Evolutionary conservation across 108 stramenopile genomes (phyloP).

Genomic region (Nannochloropsis gaditana): DNA sequence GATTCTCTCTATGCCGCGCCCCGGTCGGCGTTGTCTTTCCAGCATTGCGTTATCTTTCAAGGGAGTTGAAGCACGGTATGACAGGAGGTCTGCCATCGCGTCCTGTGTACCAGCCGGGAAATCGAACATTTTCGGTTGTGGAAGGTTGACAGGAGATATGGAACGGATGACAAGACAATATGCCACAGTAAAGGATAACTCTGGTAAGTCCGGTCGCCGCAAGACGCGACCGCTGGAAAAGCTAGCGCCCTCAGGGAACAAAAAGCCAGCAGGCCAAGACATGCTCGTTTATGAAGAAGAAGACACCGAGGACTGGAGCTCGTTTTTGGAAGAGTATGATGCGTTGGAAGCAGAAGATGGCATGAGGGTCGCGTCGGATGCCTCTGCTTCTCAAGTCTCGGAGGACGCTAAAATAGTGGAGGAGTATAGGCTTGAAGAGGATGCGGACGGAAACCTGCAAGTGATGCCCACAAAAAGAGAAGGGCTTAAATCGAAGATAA

Average conservation of each 20-base stretch:
- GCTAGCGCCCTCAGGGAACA: not conserved
- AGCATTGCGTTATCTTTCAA: too few relatives aligned
- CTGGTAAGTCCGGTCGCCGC: not conserved
- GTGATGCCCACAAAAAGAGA: not conserved
- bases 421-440: slow-evolving; percentile 5
- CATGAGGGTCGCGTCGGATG: not conserved
- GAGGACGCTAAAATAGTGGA: not conserved
- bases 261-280: not conserved
- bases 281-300: not conserved
- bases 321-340: slow-evolving; percentile 15
- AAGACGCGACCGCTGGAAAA: not conserved
- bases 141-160: too few relatives aligned
- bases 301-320: not conserved
- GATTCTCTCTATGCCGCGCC: too few relatives aligned
- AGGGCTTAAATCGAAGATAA: not conserved
- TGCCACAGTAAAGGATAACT: not conserved
- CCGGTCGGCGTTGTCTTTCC: too few relatives aligned
- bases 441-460: not conserved
- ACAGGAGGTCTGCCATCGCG: too few relatives aligned
- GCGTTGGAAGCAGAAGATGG: not conserved
- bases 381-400: not conserved
- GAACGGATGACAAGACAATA: too few relatives aligned
- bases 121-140: too few relatives aligned
- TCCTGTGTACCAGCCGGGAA: too few relatives aligned
- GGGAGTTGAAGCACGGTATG: too few relatives aligned